Conservation (phyloP, 169 alveolate species). For the Plasmodium inui region DNA sequence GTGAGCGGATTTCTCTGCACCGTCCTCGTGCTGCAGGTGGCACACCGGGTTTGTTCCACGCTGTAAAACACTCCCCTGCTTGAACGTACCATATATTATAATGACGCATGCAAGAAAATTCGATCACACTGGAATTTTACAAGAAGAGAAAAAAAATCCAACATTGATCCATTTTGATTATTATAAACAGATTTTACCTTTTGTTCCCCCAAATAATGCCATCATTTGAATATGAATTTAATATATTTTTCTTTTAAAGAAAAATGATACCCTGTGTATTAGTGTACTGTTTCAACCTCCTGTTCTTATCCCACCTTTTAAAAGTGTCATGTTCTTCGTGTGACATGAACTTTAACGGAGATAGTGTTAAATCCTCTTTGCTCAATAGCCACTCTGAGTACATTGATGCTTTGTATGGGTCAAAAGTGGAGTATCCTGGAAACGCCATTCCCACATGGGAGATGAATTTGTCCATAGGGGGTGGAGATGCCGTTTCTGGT, state of each 20-base stretch:
- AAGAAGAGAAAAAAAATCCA: not conserved
- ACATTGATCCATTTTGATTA: not conserved
- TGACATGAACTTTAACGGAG: conserved; percentile 2
- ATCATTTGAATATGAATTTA: not conserved
- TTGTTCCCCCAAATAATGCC: not conserved
- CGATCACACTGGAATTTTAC: not conserved
- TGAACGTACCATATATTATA: not conserved
- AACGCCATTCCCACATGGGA: not conserved
- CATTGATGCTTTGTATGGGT: not conserved
- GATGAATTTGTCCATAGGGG: not conserved
- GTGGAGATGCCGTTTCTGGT: not conserved
- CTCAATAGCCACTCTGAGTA: not conserved
- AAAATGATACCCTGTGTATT: conserved; percentile 43
- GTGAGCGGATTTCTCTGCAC: not conserved
- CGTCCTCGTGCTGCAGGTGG: not conserved
- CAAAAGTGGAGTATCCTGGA: not conserved
- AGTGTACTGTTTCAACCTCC: not conserved
- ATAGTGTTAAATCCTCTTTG: not conserved
- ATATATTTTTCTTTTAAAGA: not conserved
- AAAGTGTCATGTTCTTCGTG: conserved; percentile 3
- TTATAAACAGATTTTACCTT: not conserved
- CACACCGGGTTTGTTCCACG: not conserved
- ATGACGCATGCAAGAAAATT: not conserved
- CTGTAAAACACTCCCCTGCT: not conserved
- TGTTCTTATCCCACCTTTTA: conserved; percentile 4